Evolutionary conservation across 345 rosid species (phyloP).

Genomic region (Cochlearia excelsa): DNA sequence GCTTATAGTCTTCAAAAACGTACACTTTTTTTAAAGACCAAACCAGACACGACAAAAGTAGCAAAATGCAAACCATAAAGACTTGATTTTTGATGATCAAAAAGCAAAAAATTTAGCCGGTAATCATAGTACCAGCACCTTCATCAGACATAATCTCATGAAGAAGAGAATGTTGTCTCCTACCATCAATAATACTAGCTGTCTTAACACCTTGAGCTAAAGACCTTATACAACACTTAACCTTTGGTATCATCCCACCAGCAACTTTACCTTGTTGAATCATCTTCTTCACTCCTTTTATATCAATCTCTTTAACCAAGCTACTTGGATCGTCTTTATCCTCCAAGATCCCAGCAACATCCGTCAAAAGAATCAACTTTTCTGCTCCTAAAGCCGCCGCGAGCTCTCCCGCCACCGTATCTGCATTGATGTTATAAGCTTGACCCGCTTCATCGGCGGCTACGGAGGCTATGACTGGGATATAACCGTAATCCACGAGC

Average conservation of each 20-base stretch:
- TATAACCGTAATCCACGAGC: slow-evolving; percentile 52
- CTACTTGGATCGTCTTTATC: slow-evolving; percentile 58
- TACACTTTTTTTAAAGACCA: background rate
- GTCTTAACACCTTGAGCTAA: slow-evolving; percentile 87
- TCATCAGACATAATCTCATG: slow-evolving; percentile 83
- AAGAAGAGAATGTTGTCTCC: slow-evolving; percentile 76
- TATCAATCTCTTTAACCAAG: slow-evolving; percentile 79
- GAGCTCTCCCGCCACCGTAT: slow-evolving; percentile 89
- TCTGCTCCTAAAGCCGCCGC: slow-evolving; percentile 95
- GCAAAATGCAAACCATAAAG: background rate
- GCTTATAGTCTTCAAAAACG: slow-evolving; percentile 11
- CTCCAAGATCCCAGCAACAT: slow-evolving; percentile 79
- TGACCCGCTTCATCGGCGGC: slow-evolving; percentile 77
- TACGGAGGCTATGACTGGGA: slow-evolving; percentile 90
- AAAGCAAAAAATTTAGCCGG: slow-evolving; percentile 41
- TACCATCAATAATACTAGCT: slow-evolving; percentile 86
- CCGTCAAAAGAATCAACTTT: slow-evolving; percentile 80
- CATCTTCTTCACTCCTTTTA: slow-evolving; percentile 82
- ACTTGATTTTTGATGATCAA: background rate
- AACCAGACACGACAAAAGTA: background rate
- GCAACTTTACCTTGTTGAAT: slow-evolving; percentile 65
- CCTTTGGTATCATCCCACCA: slow-evolving; percentile 96
- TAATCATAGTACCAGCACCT: slow-evolving; percentile 97
- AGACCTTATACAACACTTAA: slow-evolving; percentile 78
- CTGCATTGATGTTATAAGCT: slow-evolving; percentile 85